Percentiles rank a stretch among this genome's conserved stretches.
Evolutionary conservation across 1,284 basidiomycete genomes (phyloP).

Genomic region (Ceraceosorus guamensis): DNA sequence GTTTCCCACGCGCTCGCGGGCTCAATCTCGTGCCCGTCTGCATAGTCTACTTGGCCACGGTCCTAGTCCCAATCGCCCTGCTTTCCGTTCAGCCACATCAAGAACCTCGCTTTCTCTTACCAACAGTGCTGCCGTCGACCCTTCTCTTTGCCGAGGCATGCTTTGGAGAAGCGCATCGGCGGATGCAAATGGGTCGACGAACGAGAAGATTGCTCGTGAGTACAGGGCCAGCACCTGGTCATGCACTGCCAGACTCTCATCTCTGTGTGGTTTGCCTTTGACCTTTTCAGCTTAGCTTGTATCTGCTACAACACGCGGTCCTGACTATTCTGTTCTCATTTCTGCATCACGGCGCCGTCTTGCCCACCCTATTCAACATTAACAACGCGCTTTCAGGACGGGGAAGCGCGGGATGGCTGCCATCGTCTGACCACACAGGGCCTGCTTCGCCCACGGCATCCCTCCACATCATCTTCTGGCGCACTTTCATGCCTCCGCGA

Average conservation of each 20-base stretch:
- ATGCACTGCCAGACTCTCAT: too few relatives aligned
- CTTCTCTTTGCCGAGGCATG: background rate
- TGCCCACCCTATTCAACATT: conserved; percentile 20
- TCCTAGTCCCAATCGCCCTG: conserved; percentile 18
- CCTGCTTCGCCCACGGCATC: too few relatives aligned
- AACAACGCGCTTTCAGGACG: conserved; percentile 8
- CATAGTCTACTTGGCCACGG: conserved; percentile 3
- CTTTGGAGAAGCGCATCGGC: too few relatives aligned
- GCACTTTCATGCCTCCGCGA: conserved; percentile 22
- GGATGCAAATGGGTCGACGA: background rate
- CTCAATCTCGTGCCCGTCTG: background rate
- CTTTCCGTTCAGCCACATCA: conserved; percentile 49
- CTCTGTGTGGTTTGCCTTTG: background rate
- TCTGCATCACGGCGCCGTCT: conserved; percentile 23
- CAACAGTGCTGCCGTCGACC: conserved; percentile 32
- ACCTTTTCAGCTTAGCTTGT: conserved; percentile 2
- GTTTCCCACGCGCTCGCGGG: too few relatives aligned
- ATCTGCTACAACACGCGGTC: conserved; percentile 18
- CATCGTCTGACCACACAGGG: too few relatives aligned
- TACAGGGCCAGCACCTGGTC: background rate
- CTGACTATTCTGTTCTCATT: conserved; percentile 22
- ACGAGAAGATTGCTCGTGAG: background rate
- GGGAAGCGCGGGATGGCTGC: too few relatives aligned
- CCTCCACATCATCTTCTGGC: conserved; percentile 18
- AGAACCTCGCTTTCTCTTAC: conserved; percentile 48